Evolutionary conservation across 2,329 filamentous ascomycete genomes (phyloP), one percentile per base, ranked within the genome.

Genomic region (Eutypella sp.): DNA sequence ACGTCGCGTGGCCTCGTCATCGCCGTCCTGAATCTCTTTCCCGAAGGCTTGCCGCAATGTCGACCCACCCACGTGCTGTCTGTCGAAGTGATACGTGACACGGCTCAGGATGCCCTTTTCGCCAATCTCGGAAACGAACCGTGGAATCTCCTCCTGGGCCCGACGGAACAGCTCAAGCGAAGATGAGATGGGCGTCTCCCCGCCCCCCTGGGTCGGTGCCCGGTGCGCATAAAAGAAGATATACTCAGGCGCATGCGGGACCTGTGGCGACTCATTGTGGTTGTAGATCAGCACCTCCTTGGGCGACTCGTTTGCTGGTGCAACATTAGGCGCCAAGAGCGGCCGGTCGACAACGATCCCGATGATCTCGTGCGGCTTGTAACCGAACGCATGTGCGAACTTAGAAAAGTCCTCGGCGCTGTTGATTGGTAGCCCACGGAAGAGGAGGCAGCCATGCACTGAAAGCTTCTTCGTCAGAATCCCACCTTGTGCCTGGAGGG

Each of bases 191-290:
- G 72, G 71, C 0, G 69, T 70, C 50, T 75, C 52, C 2, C 52
- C 52, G 25, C 52, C 71, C 11, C 29, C 29, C 5, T 66, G 65
- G 1, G 66, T 64, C 18, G 70, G 67, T 0, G 61, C 69, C 5
- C 56, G 59, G 46, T 74, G 66, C 2, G 62, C 57, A 40, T 74
- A 75, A 60, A 75, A 74, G 54, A 76, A 74, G 41, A 76, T 69
- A 47, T 76, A 76, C 48, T 71, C 73, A 1, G 73, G 73, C 1
- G 72, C 70, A 47, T 76, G 73, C 1, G 73, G 73, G 0, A 75
- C 72, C 49, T 75, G 72, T 0, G 70, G 69, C 0, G 70, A 74
- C 50, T 76, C 73, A 48, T 76, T 76, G 57, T 76, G 73, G 51
- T 66, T 74, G 54, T 74, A 75, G 34, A 76, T 74, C 7, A 68